Base-by-base conservation (phyloP, 2,329 filamentous ascomycete genomes). In the Sordariomycetes sp. region DNA sequence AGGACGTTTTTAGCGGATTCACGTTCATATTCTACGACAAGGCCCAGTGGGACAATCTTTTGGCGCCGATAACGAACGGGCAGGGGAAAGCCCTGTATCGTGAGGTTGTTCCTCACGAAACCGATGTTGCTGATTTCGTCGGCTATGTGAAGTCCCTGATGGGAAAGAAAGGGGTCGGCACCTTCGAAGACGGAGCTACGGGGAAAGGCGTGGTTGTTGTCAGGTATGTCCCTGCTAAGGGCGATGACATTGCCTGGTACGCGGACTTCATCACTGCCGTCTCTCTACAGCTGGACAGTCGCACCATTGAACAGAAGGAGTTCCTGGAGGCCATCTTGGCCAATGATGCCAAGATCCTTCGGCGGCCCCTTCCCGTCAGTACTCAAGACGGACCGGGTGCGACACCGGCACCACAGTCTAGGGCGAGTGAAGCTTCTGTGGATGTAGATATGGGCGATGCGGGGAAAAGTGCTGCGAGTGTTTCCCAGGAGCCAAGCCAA, bases 321-420 rank as follows among this genome's bases (percentile, higher is more conserved):
- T 95, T 99, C 61, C 76, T 99, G 2, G 90, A 96, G 68, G 88
- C 88, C 1, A 94, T 99, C 52, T 72, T 97, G 32, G 83, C 76
- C n/a, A 87, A 86, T 55, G 86, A 97, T 70, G 82, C 89, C 7
- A 82, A 79, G 59, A 78, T 80, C 51, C 74, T 97, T 22, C 84
- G 88, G 59, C 80, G 84, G 42, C 79, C 84, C 6, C 77, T 95
- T 2, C 77, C 86, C 61, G 71, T 80, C 10, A 70, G 71, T 24
- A 53, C 58, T 15, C 39, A 60, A 20, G 28, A n/a, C 10, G 60
- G 62, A 53, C 53, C 60, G 2, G 48, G 55, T 10, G 52, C 53
- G 3, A 56, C 56, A 6, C 39, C 6, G 2, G 13, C 13, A 17
- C 15, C 13, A 15, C 39, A n/a, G n/a, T n/a, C 7, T 20, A 6